Percentiles rank a stretch among this genome's conserved stretches.
Evolutionary conservation across 805 yeast species (phyloP).

Genomic region (Kodamaea kaohsiungensis): DNA sequence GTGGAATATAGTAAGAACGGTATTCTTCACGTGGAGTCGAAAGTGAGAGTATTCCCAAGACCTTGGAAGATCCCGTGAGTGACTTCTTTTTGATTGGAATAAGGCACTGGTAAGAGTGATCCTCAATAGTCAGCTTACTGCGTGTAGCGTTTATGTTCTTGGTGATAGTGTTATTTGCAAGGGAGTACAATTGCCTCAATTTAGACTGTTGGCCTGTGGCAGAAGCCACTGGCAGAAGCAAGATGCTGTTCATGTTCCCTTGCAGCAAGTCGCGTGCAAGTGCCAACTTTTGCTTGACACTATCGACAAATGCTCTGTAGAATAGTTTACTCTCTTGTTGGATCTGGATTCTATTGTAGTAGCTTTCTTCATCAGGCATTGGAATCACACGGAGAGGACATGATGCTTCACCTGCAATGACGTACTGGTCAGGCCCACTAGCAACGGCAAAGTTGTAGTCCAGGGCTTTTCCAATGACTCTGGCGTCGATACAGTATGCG

Average conservation of each 20-base stretch:
- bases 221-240: slow-evolving; percentile 9
- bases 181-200: slow-evolving; percentile 34
- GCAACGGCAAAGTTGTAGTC: slow-evolving; percentile 27
- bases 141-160: slow-evolving; percentile 14
- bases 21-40: slow-evolving; percentile 36
- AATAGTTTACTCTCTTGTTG: slow-evolving; percentile 24
- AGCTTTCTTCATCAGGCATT: slow-evolving; percentile 21
- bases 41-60: slow-evolving; percentile 33
- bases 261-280: slow-evolving; percentile 19
- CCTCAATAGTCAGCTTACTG: slow-evolving; percentile 19
- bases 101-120: slow-evolving; percentile 31
- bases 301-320: slow-evolving; percentile 36
- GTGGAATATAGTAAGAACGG: slow-evolving; percentile 32
- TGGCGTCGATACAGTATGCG: slow-evolving; percentile 38
- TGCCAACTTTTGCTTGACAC: slow-evolving; percentile 29
- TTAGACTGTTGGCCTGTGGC: slow-evolving; percentile 17
- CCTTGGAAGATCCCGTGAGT: slow-evolving; percentile 32
- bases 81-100: slow-evolving; percentile 35
- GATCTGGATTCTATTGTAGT: slow-evolving; percentile 16
- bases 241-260: slow-evolving; percentile 10
- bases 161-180: slow-evolving; percentile 22
- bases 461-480: slow-evolving; percentile 42
- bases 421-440: slow-evolving; percentile 30
- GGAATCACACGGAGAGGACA: slow-evolving; percentile 41
- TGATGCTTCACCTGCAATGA: slow-evolving; percentile 35